A percentile compares a stretch with the other conserved stretches of the same genome.
phyloP scores from a whole-genome alignment of 1,284 basidiomycete genomes.

The Rhizoctonia solani region DNA sequence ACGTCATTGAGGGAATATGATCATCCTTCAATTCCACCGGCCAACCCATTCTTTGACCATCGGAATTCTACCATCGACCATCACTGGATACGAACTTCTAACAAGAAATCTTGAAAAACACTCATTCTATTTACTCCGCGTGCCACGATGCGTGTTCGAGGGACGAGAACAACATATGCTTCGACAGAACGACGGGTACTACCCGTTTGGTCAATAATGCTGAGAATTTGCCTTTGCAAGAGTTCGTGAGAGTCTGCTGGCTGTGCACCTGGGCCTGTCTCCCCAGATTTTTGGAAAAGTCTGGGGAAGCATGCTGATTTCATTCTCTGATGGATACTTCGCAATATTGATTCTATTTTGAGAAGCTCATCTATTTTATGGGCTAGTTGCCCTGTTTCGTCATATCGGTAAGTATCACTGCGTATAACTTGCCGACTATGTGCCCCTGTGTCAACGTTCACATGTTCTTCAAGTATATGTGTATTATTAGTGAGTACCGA shows the following conservation, averaged over 20 bases:
- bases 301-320: constrained; percentile 28
- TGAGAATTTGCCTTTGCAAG: constrained; percentile 16
- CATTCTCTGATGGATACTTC: neutral
- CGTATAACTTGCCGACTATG: neutral
- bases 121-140: neutral
- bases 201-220: neutral
- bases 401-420: neutral
- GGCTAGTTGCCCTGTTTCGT: constrained; percentile 1
- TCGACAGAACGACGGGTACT: too few species aligned
- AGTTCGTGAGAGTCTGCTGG: too few species aligned
- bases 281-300: constrained; percentile 16
- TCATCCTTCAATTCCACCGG: too few species aligned
- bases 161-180: constrained; percentile 12
- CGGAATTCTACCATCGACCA: constrained; percentile 12
- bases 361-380: neutral
- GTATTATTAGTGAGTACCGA: neutral
- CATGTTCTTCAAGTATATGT: neutral
- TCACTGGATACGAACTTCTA: constrained; percentile 1
- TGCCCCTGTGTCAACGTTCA: neutral
- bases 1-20: too few species aligned
- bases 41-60: too few species aligned
- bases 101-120: neutral
- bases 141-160: neutral
- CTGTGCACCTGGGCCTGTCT: too few species aligned
- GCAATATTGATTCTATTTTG: constrained; percentile 34